Conservation (phyloP, 768 basidiomycete species). For the Pisolithus tinctorius region DNA sequence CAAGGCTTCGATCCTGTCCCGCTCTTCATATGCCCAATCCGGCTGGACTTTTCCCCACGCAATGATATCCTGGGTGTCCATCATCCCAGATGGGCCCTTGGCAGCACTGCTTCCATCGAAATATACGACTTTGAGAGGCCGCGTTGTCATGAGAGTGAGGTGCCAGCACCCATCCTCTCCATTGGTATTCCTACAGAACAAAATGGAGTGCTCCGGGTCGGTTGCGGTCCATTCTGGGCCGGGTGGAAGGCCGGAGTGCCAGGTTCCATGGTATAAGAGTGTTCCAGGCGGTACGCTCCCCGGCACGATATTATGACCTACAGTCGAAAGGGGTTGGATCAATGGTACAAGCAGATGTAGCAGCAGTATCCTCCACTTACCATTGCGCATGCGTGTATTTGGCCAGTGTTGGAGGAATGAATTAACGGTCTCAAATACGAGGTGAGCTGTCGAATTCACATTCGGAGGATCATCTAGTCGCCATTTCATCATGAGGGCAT, state of each 20-base stretch:
- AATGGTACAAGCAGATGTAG: neutral
- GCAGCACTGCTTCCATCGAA: constrained; percentile 48
- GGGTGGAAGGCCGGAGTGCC: constrained; percentile 11
- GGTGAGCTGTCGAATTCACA: constrained; percentile 23
- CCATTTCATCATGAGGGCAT: constrained; percentile 11
- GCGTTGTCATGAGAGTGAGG: constrained; percentile 10
- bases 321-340: neutral
- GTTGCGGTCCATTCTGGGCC: constrained; percentile 25
- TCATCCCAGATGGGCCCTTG: neutral
- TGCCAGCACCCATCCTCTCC: constrained; percentile 1
- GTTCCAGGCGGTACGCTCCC: constrained; percentile 2
- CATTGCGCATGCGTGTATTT: constrained; percentile 41
- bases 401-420: constrained; percentile 38
- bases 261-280: constrained; percentile 10
- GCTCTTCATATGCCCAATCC: neutral
- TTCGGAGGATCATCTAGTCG: constrained; percentile 15
- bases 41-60: neutral
- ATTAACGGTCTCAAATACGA: constrained; percentile 28
- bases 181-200: constrained; percentile 17
- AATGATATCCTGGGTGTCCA: neutral
- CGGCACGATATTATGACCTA: constrained; percentile 2
- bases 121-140: constrained; percentile 39
- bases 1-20: neutral
- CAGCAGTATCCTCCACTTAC: constrained; percentile 15
- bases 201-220: constrained; percentile 27